A percentile compares a stretch with the other conserved stretches of the same genome.
phyloP scores from a whole-genome alignment of 805 yeast species.

The Candida odintsovae region DNA sequence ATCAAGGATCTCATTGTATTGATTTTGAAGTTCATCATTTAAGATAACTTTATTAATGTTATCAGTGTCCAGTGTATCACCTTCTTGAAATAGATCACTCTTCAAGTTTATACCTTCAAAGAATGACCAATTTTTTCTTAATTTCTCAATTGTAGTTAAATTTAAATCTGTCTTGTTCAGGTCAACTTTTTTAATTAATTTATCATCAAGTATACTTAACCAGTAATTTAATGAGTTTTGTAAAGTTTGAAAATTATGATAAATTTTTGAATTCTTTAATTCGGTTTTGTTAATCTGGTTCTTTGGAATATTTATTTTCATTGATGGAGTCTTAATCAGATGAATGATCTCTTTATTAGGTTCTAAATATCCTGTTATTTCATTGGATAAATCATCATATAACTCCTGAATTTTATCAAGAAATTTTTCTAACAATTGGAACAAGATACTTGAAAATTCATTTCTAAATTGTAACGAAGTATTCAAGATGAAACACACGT shows the following conservation, averaged over 20 bases:
- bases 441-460: constrained; percentile 19
- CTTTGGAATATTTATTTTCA: not conserved
- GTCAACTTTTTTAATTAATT: constrained; percentile 16
- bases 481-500: constrained; percentile 18
- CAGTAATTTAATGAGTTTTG: constrained; percentile 34
- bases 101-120: constrained; percentile 28
- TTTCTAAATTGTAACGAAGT: constrained; percentile 23
- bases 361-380: constrained; percentile 17
- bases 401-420: constrained; percentile 19
- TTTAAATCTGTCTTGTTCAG: constrained; percentile 23
- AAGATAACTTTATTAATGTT: constrained; percentile 16
- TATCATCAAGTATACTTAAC: constrained; percentile 10
- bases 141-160: constrained; percentile 25
- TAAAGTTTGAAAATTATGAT: constrained; percentile 33
- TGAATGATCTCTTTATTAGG: constrained; percentile 17
- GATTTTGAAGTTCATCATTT: constrained; percentile 12
- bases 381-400: constrained; percentile 19
- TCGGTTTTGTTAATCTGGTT: constrained; percentile 16
- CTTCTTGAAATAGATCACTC: constrained; percentile 10
- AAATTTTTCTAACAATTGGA: constrained; percentile 19
- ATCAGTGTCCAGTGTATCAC: constrained; percentile 5
- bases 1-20: constrained; percentile 9
- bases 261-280: constrained; percentile 15
- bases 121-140: constrained; percentile 34
- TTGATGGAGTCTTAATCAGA: constrained; percentile 1